Percentiles rank a stretch among this genome's conserved stretches.
These are phyloP conservation scores for Oryza glumipatula DNA, from an alignment of 176 grass and related monocot genomes.

Conservation along the genomic window DNA sequence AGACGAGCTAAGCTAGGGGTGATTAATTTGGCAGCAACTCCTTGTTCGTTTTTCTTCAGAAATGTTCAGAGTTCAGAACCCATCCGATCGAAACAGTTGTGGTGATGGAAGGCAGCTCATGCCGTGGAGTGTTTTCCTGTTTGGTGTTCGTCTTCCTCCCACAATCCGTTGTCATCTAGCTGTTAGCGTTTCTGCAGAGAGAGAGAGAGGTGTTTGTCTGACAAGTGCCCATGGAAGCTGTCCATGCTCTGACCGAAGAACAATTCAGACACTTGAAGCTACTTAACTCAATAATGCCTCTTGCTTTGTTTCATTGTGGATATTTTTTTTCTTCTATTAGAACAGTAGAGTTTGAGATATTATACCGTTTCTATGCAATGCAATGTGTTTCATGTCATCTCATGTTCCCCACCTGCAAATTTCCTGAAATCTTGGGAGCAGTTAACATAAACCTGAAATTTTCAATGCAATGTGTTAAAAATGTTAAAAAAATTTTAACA, in stretches of 20 bases:
- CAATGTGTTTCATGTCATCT: not conserved
- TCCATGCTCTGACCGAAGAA: slow-evolving; percentile 2
- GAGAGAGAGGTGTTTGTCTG: not conserved
- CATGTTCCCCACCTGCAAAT: not conserved
- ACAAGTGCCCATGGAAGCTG: not conserved
- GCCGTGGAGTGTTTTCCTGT: not conserved
- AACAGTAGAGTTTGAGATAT: not conserved
- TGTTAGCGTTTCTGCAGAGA: not conserved
- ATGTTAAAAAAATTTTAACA: too few relatives aligned
- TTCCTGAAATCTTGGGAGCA: not conserved
- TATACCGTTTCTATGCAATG: not conserved
- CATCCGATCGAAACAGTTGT: not conserved
- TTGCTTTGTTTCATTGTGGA: not conserved
- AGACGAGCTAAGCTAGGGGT: not conserved
- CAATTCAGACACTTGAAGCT: not conserved
- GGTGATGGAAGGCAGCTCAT: slow-evolving; percentile 23
- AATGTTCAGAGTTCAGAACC: not conserved
- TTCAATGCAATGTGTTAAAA: not conserved
- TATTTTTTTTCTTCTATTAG: not conserved
- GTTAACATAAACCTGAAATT: not conserved
- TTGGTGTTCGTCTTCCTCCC: not conserved
- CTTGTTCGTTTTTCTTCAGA: slow-evolving; percentile 13
- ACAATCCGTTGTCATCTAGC: slow-evolving; percentile 19
- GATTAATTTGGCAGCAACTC: not conserved
- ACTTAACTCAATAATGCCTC: not conserved